A percentile compares a stretch with the other conserved stretches of the same genome.
Evolutionary conservation across 1,284 basidiomycete genomes (phyloP).

Genomic region (Leccinum olivaceoglutinosum): DNA sequence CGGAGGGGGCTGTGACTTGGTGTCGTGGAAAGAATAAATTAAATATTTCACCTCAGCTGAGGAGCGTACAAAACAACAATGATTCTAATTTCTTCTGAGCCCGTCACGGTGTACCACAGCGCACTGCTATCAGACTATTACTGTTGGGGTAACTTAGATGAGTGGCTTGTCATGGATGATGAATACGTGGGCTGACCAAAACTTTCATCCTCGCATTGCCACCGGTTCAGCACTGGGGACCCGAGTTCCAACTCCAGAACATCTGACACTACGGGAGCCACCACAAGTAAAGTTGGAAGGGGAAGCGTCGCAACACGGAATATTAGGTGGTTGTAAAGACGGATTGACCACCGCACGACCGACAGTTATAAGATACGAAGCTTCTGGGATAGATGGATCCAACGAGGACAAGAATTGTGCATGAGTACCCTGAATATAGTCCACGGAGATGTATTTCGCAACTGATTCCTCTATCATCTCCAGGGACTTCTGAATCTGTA

Average conservation of each 20-base stretch:
- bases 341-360: background rate
- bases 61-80: too few species aligned
- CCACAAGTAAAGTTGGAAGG: background rate
- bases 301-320: background rate
- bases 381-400: background rate
- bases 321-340: background rate
- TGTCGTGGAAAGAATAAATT: too few species aligned
- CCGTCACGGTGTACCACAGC: too few species aligned
- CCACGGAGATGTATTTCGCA: background rate
- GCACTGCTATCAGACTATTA: too few species aligned
- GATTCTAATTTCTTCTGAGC: too few species aligned
- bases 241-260: background rate
- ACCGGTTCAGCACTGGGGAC: background rate
- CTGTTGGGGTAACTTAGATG: background rate
- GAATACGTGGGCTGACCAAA: background rate
- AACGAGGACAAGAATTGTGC: background rate
- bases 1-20: too few species aligned
- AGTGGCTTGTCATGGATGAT: background rate
- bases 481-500: background rate
- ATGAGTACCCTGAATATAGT: background rate
- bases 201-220: background rate
- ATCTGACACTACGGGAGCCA: background rate
- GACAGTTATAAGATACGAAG: background rate
- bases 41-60: too few species aligned
- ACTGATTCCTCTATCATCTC: background rate